Conservation (phyloP, 108 stramenopile species). For the Pinguiococcus pyrenoidosus region DNA sequence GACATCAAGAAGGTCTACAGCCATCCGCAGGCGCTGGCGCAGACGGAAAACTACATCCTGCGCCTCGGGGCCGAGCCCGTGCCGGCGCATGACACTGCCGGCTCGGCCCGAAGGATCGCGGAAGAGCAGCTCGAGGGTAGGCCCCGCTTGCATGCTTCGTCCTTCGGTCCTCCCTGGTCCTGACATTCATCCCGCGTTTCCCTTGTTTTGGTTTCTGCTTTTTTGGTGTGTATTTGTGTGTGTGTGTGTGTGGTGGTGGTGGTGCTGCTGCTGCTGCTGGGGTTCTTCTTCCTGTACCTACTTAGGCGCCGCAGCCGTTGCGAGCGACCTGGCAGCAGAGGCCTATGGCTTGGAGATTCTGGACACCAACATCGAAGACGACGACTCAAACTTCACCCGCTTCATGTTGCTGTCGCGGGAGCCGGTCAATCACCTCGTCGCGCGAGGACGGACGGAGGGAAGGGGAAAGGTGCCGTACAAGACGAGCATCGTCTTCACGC, state of each 20-base stretch:
- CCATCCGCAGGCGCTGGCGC: slow-evolving; percentile 90
- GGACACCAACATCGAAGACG: slow-evolving; percentile 82
- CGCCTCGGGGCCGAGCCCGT: slow-evolving; percentile 55
- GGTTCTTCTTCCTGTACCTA: too few relatives aligned
- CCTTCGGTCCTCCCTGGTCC: too few relatives aligned
- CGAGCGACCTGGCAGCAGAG: slow-evolving; percentile 72
- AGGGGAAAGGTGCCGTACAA: slow-evolving; percentile 27
- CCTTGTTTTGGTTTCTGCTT: not conserved
- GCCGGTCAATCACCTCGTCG: slow-evolving; percentile 29
- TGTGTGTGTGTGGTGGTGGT: too few relatives aligned
- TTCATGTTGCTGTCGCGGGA: slow-evolving; percentile 73
- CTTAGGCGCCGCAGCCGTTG: slow-evolving; percentile 71
- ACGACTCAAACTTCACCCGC: slow-evolving; percentile 90
- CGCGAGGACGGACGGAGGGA: not conserved
- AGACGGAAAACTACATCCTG: slow-evolving; percentile 87
- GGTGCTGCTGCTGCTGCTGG: not conserved
- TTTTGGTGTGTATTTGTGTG: not conserved
- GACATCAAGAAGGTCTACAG: slow-evolving; percentile 78
- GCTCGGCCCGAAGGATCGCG: slow-evolving; percentile 84
- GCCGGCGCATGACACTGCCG: slow-evolving; percentile 90
- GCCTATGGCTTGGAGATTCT: slow-evolving; percentile 76
- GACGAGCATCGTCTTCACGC: slow-evolving; percentile 84
- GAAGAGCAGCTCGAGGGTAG: slow-evolving; percentile 27
- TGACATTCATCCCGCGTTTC: not conserved
- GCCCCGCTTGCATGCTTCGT: too few relatives aligned